Evolutionary conservation across 768 basidiomycete genomes (phyloP).

Genomic region (Hirschioporus abietinus): DNA sequence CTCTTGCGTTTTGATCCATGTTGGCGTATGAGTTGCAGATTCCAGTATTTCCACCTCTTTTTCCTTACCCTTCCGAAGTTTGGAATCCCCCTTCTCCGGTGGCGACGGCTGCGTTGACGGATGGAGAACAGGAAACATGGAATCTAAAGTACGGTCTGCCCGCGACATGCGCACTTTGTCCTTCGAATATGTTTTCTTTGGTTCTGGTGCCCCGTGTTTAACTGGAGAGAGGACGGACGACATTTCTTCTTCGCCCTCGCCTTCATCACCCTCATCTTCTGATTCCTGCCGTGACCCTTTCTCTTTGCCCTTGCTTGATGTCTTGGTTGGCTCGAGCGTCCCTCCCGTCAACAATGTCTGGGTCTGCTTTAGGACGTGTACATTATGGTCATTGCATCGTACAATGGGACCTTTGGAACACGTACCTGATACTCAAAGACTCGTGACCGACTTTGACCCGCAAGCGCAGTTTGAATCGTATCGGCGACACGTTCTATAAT

Average conservation of each 20-base stretch:
- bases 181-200: constrained; percentile 63
- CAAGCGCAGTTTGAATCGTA: constrained; percentile 60
- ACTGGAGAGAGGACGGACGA: constrained; percentile 7
- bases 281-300: constrained; percentile 15
- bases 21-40: constrained; percentile 11
- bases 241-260: constrained; percentile 28
- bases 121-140: constrained; percentile 78
- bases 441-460: constrained; percentile 30
- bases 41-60: constrained; percentile 15
- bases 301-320: constrained; percentile 30
- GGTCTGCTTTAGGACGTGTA: neutral
- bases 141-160: constrained; percentile 86
- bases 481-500: constrained; percentile 77
- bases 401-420: neutral
- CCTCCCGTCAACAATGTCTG: constrained; percentile 19
- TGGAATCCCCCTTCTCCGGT: neutral
- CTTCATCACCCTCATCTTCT: constrained; percentile 24
- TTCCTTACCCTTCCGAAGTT: constrained; percentile 15
- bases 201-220: constrained; percentile 19
- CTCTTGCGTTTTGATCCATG: constrained; percentile 34
- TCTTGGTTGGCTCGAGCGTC: constrained; percentile 40
- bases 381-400: neutral
- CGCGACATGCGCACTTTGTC: constrained; percentile 90
- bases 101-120: constrained; percentile 33
- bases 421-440: constrained; percentile 68